These are phyloP conservation scores for Marasmius sp. DNA, from an alignment of 1,284 basidiomycete genomes.

Conservation along the genomic window DNA sequence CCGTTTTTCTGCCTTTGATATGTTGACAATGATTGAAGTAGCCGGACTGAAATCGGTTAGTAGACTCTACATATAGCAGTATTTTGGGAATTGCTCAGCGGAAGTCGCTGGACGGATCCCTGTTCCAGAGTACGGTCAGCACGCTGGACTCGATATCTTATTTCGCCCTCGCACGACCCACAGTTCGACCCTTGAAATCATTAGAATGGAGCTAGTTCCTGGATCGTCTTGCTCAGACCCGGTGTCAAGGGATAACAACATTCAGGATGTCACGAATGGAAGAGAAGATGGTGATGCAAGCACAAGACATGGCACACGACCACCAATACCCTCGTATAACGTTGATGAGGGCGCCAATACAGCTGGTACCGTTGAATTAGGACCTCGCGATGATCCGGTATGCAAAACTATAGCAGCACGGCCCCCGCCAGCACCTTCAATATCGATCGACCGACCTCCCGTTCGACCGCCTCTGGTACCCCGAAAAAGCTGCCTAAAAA, in stretches of 20 bases:
- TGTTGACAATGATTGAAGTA: neutral
- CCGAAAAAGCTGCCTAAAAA: neutral
- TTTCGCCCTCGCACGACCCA: neutral
- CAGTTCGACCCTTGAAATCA: neutral
- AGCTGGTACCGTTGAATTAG: neutral
- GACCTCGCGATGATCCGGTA: neutral
- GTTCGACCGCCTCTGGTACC: neutral
- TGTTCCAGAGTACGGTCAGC: neutral
- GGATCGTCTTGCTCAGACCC: neutral
- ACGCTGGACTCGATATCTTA: neutral
- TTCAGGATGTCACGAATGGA: neutral
- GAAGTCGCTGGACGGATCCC: neutral
- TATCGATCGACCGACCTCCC: neutral
- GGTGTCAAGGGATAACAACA: neutral
- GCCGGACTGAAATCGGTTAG: neutral
- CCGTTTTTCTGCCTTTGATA: neutral
- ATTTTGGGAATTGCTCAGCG: neutral
- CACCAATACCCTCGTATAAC: neutral
- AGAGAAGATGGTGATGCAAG: neutral
- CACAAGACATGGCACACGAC: neutral
- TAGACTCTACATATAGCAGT: neutral
- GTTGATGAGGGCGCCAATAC: neutral
- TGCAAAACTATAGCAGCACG: neutral
- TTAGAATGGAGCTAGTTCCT: neutral
- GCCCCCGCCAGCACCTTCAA: neutral